Evolutionary conservation across 306 rosid species (phyloP).

Genomic region (Abrus pulchellus): DNA sequence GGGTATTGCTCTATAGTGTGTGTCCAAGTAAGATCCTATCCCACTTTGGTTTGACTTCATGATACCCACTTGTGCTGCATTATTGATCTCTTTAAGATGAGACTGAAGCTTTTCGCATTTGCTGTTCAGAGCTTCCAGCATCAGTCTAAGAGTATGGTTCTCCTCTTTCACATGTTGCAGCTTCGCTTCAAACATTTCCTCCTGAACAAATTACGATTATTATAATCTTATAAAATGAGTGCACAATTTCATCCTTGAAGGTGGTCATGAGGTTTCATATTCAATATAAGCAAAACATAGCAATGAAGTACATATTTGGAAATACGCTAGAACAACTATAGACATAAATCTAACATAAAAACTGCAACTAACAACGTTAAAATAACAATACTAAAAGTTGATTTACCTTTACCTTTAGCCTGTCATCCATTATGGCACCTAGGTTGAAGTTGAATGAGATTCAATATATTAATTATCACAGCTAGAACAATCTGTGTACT

Average conservation of each 20-base stretch:
- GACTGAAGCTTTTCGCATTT: conserved; percentile 53
- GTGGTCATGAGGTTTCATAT: background rate
- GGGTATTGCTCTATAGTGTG: background rate
- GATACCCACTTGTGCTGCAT: background rate
- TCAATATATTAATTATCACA: background rate
- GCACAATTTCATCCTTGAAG: background rate
- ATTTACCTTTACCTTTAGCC: conserved; percentile 39
- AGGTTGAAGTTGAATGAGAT: conserved; percentile 18
- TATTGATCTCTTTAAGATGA: conserved; percentile 39
- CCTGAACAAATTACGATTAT: conserved; percentile 39
- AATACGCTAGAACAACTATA: too few species aligned
- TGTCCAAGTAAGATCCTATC: background rate
- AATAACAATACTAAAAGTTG: too few species aligned
- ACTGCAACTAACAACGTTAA: too few species aligned
- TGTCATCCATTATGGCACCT: conserved; percentile 33
- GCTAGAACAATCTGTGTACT: background rate
- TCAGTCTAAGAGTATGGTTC: conserved; percentile 54
- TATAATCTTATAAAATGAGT: background rate
- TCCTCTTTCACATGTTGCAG: conserved; percentile 55
- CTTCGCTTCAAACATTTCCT: conserved; percentile 43
- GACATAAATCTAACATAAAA: too few species aligned
- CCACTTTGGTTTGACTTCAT: conserved; percentile 26
- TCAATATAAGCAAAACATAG: too few species aligned
- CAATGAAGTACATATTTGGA: too few species aligned
- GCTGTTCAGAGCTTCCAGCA: conserved; percentile 54